Evolutionary conservation across 2,329 filamentous ascomycete genomes (phyloP).

Genomic region (Talaromyces sp.): DNA sequence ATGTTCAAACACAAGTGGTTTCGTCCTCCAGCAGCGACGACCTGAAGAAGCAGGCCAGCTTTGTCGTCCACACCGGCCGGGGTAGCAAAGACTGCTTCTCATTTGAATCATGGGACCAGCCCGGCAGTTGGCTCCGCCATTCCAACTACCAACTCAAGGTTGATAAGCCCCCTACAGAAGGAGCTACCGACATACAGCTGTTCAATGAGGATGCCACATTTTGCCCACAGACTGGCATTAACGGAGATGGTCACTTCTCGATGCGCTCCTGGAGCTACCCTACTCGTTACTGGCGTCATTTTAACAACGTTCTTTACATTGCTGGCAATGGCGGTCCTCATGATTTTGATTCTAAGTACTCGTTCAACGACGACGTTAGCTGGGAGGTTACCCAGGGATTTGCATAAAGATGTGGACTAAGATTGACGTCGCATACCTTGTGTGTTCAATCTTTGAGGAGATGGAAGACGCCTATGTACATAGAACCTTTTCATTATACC

Average conservation of each 20-base stretch:
- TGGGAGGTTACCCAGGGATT: background rate
- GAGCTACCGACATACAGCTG: slow-evolving; percentile 1
- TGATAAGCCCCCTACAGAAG: background rate
- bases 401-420: background rate
- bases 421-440: no score
- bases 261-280: slow-evolving; percentile 9
- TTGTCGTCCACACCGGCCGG: slow-evolving; percentile 5
- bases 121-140: slow-evolving; percentile 8
- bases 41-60: slow-evolving; percentile 5
- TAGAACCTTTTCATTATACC: no score
- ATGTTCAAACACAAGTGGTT: slow-evolving; percentile 4
- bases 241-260: slow-evolving; percentile 3
- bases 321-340: slow-evolving; percentile 7
- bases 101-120: slow-evolving; percentile 6
- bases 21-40: slow-evolving; percentile 1
- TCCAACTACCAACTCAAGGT: slow-evolving; percentile 2
- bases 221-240: slow-evolving; percentile 4
- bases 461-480: no score
- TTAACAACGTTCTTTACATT: background rate
- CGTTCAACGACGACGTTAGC: slow-evolving; percentile 8
- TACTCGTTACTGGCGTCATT: slow-evolving; percentile 8
- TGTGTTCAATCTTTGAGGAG: no score
- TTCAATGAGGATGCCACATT: slow-evolving; percentile 9
- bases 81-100: slow-evolving; percentile 9
- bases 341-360: background rate